Evolutionary conservation across 352 stramenopile species (phyloP), one percentile per base, ranked within the genome.

Genomic region (Globisporangium polare): DNA sequence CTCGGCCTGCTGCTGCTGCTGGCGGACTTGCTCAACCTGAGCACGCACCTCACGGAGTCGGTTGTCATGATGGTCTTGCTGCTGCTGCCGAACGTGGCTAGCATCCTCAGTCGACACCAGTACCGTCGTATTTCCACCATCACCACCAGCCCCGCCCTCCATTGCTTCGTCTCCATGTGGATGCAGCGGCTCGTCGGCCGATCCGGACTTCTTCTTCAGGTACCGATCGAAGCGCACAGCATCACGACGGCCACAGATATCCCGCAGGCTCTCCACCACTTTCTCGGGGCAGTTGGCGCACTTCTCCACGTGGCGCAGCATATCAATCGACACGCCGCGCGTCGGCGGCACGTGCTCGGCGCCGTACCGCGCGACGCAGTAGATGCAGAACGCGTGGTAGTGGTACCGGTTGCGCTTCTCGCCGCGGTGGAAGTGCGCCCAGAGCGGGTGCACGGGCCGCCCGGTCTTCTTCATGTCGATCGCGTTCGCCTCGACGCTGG

Each of bases 321-420:
- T 92, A 65, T 94, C 85, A 51, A 69, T 71, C 3, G 83, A 92
- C 15, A 94, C 85, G 18, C 85, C 83, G 39, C 83, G 83, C n/a
- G 78, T 94, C 47, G 85, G 69, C 24, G 77, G 63, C 37, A 92
- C 79, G 15, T 87, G 76, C 43, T 69, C 72, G 12, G 63, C 52
- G 26, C 80, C 82, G 52, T 87, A 75, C 17, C 74, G 76, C 64
- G 74, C 71, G 41, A 92, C 72, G 59, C 85, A 94, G 69, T 91
- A 94, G 8, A 80, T 71, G 61, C 86, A 94, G 60, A 86, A 94
- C 33, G 86, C 80, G 56, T 92, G 86, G 69, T 94, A 92, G 50
- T 94, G 86, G 65, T 91, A 92, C 22, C 83, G 78, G 47, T 94
- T 94, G 22, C 83, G 81, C 73, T 94, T 94, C 67, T 90, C 83